Evolutionary conservation across 2,329 filamentous ascomycete species (phyloP).

Genomic region (Penicillium sp.): DNA sequence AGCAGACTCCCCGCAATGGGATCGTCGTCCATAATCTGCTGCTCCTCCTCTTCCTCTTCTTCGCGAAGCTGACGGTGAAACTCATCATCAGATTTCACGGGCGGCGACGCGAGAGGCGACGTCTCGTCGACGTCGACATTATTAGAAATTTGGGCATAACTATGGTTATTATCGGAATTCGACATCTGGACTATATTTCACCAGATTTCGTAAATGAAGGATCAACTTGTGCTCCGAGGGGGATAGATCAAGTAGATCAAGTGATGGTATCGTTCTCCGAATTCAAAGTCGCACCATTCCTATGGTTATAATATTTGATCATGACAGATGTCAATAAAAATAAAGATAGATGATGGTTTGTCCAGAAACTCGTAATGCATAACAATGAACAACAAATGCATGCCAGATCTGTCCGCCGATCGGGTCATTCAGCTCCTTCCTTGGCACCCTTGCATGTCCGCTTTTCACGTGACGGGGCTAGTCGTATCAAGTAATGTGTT

Average conservation of each 20-base stretch:
- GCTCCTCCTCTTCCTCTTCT: constrained; percentile 1
- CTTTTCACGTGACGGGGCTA: background rate
- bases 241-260: background rate
- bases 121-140: constrained; percentile 21
- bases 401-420: background rate
- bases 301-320: background rate
- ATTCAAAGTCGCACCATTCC: background rate
- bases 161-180: constrained; percentile 14
- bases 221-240: background rate
- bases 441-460: background rate
- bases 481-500: background rate
- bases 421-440: background rate
- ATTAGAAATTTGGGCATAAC: background rate
- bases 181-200: constrained; percentile 5
- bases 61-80: constrained; percentile 10
- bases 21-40: constrained; percentile 14
- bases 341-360: background rate
- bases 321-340: background rate
- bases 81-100: constrained; percentile 15
- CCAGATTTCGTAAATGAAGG: background rate
- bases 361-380: background rate
- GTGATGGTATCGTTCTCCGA: background rate
- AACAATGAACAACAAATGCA: background rate
- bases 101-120: constrained; percentile 29
- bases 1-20: constrained; percentile 11